Evolutionary conservation across 345 rosid species (phyloP), one percentile per base, ranked within the genome.

Genomic region (Salix dunnii): DNA sequence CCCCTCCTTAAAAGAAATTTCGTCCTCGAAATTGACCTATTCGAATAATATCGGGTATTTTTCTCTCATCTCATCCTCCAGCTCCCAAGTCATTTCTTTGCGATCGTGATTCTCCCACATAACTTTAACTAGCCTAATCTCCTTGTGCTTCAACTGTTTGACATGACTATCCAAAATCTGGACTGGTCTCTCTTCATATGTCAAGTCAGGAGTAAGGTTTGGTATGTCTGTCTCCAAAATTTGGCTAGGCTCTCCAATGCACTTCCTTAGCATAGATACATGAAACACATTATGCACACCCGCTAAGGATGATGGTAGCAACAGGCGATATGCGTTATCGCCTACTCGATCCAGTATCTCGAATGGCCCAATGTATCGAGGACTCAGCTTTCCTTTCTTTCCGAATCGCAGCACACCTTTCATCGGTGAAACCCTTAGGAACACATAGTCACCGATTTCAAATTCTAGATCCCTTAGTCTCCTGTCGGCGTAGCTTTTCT

Each of bases 391-490:
- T n/a, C 40, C 49, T 12, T 68, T 36, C 71, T 68, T 68, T 17
- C 71, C 71, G 40, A 68, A 68, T 21, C 71, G 10, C 20, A 68
- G 6, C 48, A 68, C 49, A 16, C 71, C 49, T 40, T 68, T 68
- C 28, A 20, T 30, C 20, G 11, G 49, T 13, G 48, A 36, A 17
- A 68, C 71, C 49, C 40, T 68, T 20, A 35, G 28, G n/a, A 68
- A 63, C 33, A 63, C 33, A 27, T 63, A 27, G 67, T 63, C 67
- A n/a, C 67, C 36, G 14, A 63, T 25, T 30, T 30, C 21, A 68
- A 68, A 36, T 28, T 68, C 51, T 18, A 68, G 7, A 7, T 68
- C 71, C 51, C 28, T 68, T 9, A 4, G 10, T 46, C 40, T 68
- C 49, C 3, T 2, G 1, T 68, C 71, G 1, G 71, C 71, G n/a